Conservation (phyloP, 805 yeast genomes). For the Saccharomycopsis amapae region DNA sequence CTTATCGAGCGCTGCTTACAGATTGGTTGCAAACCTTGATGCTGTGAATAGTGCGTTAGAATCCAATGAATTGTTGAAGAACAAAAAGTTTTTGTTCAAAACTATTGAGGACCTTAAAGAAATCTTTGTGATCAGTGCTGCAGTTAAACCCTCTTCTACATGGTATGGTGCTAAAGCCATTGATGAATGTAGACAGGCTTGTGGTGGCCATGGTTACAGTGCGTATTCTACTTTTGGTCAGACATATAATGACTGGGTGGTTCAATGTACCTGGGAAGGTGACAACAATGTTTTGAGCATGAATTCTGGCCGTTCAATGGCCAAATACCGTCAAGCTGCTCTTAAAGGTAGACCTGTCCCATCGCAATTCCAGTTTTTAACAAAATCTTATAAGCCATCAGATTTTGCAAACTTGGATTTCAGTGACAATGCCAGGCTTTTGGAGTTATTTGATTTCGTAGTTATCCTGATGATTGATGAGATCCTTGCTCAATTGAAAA, state of each 20-base stretch:
- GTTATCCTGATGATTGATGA: slow-evolving; percentile 33
- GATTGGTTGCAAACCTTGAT: slow-evolving; percentile 45
- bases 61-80: slow-evolving; percentile 35
- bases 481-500: too few relatives aligned
- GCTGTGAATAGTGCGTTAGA: slow-evolving; percentile 43
- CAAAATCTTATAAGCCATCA: slow-evolving; percentile 18
- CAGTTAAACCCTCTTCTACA: slow-evolving; percentile 82
- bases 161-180: slow-evolving; percentile 78
- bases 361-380: slow-evolving; percentile 28
- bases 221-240: slow-evolving; percentile 89
- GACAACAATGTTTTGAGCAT: slow-evolving; percentile 83
- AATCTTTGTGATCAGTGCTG: slow-evolving; percentile 77
- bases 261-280: slow-evolving; percentile 98
- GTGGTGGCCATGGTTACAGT: slow-evolving; percentile 96
- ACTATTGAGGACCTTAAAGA: slow-evolving; percentile 63
- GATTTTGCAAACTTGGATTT: slow-evolving; percentile 21
- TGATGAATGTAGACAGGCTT: slow-evolving; percentile 86
- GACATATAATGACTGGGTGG: slow-evolving; percentile 90
- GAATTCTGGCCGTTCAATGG: slow-evolving; percentile 70
- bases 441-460: slow-evolving; percentile 35
- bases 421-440: slow-evolving; percentile 28
- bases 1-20: slow-evolving; percentile 34
- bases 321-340: slow-evolving; percentile 36
- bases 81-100: slow-evolving; percentile 21
- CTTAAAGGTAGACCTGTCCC: slow-evolving; percentile 28